Base-by-base conservation (phyloP, 768 basidiomycete species). In the Trametes elegans region DNA sequence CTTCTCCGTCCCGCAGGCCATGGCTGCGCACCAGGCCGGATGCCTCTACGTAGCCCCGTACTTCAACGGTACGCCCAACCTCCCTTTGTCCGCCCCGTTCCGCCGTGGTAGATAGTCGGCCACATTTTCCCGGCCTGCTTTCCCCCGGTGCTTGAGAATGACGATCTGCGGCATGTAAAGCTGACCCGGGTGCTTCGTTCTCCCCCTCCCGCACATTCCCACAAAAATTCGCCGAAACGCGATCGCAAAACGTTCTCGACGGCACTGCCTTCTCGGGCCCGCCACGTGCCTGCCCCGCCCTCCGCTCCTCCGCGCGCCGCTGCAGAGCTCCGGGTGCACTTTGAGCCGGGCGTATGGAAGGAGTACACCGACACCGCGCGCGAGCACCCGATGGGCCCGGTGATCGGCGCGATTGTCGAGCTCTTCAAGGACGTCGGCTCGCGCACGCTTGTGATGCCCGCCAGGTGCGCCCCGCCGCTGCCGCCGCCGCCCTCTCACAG, bases 21-120 rank as follows among this genome's bases (percentile, higher is more conserved):
- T 79, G 23, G 81, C 81, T 8, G 80, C 80, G 2, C 72, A 72
- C 28, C 78, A 82, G 62, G 81, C 79, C 6, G 73, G 73, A 6
- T 82, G 81, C 63, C 67, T 74, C 27, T 80, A 78, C 62, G 71
- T 83, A 48, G 72, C 79, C 11, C 80, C 81, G 1, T 84, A 83
- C 66, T 80, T 79, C 67, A 83, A 84, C 64, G 81, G 78, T 76
- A 42, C 14, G 53, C 26, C 24, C 21, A 16, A 19, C 3, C 14
- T 13, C 8, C 18, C 13, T 35, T 42, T 47, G 2, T 38, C 11
- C 24, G 13, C 13, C 28, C 31, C 24, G 24, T n/a, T n/a, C n/a
- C n/a, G n/a, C n/a, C n/a, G n/a, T n/a, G n/a, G n/a, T n/a, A n/a
- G n/a, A n/a, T n/a, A n/a, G n/a, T n/a, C n/a, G n/a, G n/a, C n/a